phyloP scores from a whole-genome alignment of 441 rosid species.

The Eruca vesicaria region DNA sequence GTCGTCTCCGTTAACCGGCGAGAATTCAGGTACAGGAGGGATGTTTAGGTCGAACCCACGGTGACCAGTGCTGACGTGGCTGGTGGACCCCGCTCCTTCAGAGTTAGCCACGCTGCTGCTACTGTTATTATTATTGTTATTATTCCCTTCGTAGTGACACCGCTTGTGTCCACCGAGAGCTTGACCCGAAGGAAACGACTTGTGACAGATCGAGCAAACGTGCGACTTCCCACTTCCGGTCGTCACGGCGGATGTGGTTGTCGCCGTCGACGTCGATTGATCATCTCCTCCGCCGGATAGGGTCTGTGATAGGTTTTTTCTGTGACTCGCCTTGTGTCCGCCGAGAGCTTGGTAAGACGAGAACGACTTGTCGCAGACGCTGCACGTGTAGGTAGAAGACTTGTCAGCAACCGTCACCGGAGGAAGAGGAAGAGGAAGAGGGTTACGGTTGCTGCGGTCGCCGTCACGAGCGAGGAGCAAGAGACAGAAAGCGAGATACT shows the following conservation, averaged over 20 bases:
- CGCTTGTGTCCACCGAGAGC: slow-evolving; percentile 79
- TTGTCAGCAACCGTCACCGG: slow-evolving; percentile 26
- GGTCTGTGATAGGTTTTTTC: slow-evolving; percentile 44
- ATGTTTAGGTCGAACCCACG: slow-evolving; percentile 65
- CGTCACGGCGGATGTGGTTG: slow-evolving; percentile 34
- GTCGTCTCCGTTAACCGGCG: slow-evolving; percentile 53
- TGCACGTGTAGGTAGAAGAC: slow-evolving; percentile 50
- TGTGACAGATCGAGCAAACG: slow-evolving; percentile 83
- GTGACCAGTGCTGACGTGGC: slow-evolving; percentile 36
- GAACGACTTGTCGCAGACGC: slow-evolving; percentile 79
- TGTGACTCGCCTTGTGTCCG: slow-evolving; percentile 95
- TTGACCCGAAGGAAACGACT: slow-evolving; percentile 67
- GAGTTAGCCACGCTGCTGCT: slow-evolving; percentile 51
- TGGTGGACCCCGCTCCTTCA: slow-evolving; percentile 51
- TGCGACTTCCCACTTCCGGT: slow-evolving; percentile 49
- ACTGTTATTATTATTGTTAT: slow-evolving; percentile 57
- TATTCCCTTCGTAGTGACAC: slow-evolving; percentile 66
- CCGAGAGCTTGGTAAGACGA: slow-evolving; percentile 91
- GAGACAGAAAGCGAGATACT: slow-evolving; percentile 86
- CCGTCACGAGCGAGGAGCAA: slow-evolving; percentile 78
- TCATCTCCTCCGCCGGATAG: slow-evolving; percentile 47
- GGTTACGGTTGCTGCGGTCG: background rate
- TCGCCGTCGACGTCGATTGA: slow-evolving; percentile 37
- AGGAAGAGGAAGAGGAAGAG: slow-evolving; percentile 6
- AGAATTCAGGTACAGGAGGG: slow-evolving; percentile 65